These are phyloP conservation scores for Chloris gayana DNA, from an alignment of 176 grass and related monocot species.

Conservation along the genomic window DNA sequence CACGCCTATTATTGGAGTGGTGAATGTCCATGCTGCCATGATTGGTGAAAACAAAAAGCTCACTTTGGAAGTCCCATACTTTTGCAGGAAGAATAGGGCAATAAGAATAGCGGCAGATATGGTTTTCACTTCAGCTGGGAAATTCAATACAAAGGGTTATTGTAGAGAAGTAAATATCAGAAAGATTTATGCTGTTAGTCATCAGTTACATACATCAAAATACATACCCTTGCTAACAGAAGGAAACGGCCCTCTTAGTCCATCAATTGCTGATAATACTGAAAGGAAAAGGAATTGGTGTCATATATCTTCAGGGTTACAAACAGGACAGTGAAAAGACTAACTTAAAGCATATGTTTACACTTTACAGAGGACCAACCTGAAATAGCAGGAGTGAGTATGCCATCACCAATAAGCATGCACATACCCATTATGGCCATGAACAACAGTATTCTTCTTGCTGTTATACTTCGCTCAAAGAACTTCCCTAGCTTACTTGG, in stretches of 20 bases:
- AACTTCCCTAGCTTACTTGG: slow-evolving; percentile 64
- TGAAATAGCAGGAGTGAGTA: slow-evolving; percentile 90
- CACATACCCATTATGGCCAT: slow-evolving; percentile 80
- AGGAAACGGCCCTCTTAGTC: slow-evolving; percentile 66
- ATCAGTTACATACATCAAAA: slow-evolving; percentile 10
- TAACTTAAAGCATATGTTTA: slow-evolving; percentile 14
- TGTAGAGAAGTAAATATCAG: not conserved
- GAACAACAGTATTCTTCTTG: slow-evolving; percentile 75
- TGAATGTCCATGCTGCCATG: slow-evolving; percentile 84
- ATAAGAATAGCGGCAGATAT: slow-evolving; percentile 72
- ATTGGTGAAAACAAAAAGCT: slow-evolving; percentile 89
- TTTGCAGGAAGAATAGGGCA: slow-evolving; percentile 77
- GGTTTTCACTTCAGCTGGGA: slow-evolving; percentile 60
- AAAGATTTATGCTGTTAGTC: not conserved
- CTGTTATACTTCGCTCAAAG: slow-evolving; percentile 65
- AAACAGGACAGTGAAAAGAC: not conserved
- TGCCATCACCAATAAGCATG: slow-evolving; percentile 90
- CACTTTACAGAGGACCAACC: slow-evolving; percentile 38
- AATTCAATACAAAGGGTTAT: slow-evolving; percentile 22
- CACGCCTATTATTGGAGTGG: slow-evolving; percentile 72
- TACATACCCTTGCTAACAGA: slow-evolving; percentile 64
- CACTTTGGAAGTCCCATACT: slow-evolving; percentile 79
- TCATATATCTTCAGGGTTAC: slow-evolving; percentile 14
- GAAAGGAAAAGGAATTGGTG: slow-evolving; percentile 11
- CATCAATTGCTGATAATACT: slow-evolving; percentile 81